Evolutionary conservation across 345 rosid genomes (phyloP).

Genomic region (Corchorus olitorius): DNA sequence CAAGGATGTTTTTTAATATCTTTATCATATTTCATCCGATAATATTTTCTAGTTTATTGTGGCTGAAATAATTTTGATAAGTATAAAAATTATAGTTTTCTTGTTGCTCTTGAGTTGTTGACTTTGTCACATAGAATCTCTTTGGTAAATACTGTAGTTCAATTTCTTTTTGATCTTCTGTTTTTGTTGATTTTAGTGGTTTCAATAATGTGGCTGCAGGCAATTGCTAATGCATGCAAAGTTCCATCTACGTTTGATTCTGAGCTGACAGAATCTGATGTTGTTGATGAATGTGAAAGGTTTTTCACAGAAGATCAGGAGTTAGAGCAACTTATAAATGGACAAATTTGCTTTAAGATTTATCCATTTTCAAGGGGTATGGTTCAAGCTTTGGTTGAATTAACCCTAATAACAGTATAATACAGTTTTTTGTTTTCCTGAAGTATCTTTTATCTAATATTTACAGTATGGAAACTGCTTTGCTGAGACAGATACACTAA

Average conservation of each 20-base stretch:
- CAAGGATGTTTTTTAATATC: not conserved
- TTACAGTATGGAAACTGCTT: conserved; percentile 25
- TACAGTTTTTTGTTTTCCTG: not conserved
- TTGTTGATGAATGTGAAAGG: conserved; percentile 47
- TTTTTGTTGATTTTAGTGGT: conserved; percentile 4
- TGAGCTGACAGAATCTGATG: conserved; percentile 66
- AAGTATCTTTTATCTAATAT: conserved; percentile 23
- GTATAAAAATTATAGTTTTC: not conserved
- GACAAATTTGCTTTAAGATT: conserved; percentile 71
- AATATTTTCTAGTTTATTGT: not conserved
- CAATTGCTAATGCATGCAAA: conserved; percentile 79
- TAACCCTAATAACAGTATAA: not conserved
- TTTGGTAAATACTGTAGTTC: conserved; percentile 8
- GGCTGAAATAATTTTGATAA: not conserved
- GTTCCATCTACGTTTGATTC: conserved; percentile 49
- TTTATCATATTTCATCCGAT: conserved; percentile 5
- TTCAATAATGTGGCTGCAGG: conserved; percentile 47
- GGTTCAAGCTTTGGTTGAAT: conserved; percentile 31
- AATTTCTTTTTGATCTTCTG: conserved; percentile 8
- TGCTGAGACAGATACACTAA: conserved; percentile 41
- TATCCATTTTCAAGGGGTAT: conserved; percentile 75
- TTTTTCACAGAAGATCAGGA: conserved; percentile 72
- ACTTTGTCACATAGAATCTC: not conserved
- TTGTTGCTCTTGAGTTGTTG: not conserved
- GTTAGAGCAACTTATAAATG: conserved; percentile 69